Percentiles rank a stretch among this genome's conserved stretches.
Evolutionary conservation across 2,329 filamentous ascomycete genomes (phyloP).

Genomic region (Xylaria sp.): DNA sequence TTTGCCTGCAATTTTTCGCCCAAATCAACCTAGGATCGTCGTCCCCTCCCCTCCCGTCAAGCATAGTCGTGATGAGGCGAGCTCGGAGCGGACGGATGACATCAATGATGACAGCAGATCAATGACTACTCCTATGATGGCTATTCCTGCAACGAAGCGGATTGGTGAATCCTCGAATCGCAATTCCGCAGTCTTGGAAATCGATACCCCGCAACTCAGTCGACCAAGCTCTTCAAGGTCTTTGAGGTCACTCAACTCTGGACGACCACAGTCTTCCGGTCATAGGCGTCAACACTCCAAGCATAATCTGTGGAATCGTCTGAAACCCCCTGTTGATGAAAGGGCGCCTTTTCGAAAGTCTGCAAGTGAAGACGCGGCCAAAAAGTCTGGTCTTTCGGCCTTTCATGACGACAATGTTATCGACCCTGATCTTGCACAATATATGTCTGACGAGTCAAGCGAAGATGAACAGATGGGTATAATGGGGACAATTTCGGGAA

Average conservation of each 20-base stretch:
- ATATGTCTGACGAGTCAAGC: slow-evolving; percentile 95
- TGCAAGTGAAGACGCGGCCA: slow-evolving; percentile 71
- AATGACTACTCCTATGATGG: slow-evolving; percentile 76
- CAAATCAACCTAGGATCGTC: slow-evolving; percentile 60
- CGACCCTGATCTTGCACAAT: slow-evolving; percentile 92
- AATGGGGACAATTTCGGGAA: slow-evolving; percentile 78
- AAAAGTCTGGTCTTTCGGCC: slow-evolving; percentile 79
- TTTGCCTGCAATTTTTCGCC: slow-evolving; percentile 71
- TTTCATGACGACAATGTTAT: slow-evolving; percentile 99
- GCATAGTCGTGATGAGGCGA: slow-evolving; percentile 55
- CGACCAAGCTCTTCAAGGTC: slow-evolving; percentile 96
- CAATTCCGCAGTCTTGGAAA: slow-evolving; percentile 90
- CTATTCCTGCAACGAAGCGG: slow-evolving; percentile 72
- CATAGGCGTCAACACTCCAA: slow-evolving; percentile 91
- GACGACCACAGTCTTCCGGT: slow-evolving; percentile 78
- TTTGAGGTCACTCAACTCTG: slow-evolving; percentile 76
- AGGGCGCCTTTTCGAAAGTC: slow-evolving; percentile 87
- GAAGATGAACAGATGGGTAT: slow-evolving; percentile 92
- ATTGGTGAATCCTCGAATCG: slow-evolving; percentile 81
- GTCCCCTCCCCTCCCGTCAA: slow-evolving; percentile 51
- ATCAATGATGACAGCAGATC: slow-evolving; percentile 62
- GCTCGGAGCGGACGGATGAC: slow-evolving; percentile 56
- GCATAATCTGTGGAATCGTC: slow-evolving; percentile 81
- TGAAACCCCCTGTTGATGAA: slow-evolving; percentile 79
- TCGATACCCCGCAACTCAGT: slow-evolving; percentile 83